A percentile compares a stretch with the other conserved stretches of the same genome.
phyloP scores from a whole-genome alignment of 2,329 filamentous ascomycete genomes.

The Penicillium digitatum region DNA sequence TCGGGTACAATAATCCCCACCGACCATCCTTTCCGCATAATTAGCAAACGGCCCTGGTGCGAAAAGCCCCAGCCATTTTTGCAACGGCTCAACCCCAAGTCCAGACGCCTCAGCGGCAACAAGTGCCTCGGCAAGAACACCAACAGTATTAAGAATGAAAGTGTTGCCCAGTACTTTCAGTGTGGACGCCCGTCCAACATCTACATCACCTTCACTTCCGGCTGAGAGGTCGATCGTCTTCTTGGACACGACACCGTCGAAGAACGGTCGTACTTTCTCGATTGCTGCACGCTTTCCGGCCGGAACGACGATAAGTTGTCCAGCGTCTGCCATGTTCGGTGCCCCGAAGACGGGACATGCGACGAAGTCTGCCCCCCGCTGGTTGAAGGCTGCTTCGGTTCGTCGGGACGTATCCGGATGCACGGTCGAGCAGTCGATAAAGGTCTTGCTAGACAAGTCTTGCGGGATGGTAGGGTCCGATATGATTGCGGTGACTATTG shows the following conservation, averaged over 20 bases:
- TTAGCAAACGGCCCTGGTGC: conserved; percentile 71
- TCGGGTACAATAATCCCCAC: conserved; percentile 71
- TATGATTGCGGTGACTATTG: conserved; percentile 58
- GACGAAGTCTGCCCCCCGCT: conserved; percentile 67
- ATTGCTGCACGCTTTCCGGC: conserved; percentile 62
- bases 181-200: conserved; percentile 65
- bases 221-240: conserved; percentile 18
- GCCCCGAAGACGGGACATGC: conserved; percentile 57
- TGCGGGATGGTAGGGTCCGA: conserved; percentile 5
- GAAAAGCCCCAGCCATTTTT: conserved; percentile 67
- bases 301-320: conserved; percentile 68
- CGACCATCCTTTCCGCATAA: conserved; percentile 70
- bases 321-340: conserved; percentile 52
- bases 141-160: conserved; percentile 78
- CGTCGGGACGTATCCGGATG: conserved; percentile 74
- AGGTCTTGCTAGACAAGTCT: conserved; percentile 66
- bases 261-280: conserved; percentile 64
- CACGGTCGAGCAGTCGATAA: conserved; percentile 84
- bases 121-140: conserved; percentile 73
- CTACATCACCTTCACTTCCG: conserved; percentile 56
- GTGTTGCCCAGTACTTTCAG: conserved; percentile 85
- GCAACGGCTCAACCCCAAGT: conserved; percentile 65
- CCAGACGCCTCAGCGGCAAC: conserved; percentile 76
- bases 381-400: conserved; percentile 54
- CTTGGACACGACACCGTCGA: conserved; percentile 64